Evolutionary conservation across 768 basidiomycete genomes (phyloP).

Genomic region (Mycena filopes): DNA sequence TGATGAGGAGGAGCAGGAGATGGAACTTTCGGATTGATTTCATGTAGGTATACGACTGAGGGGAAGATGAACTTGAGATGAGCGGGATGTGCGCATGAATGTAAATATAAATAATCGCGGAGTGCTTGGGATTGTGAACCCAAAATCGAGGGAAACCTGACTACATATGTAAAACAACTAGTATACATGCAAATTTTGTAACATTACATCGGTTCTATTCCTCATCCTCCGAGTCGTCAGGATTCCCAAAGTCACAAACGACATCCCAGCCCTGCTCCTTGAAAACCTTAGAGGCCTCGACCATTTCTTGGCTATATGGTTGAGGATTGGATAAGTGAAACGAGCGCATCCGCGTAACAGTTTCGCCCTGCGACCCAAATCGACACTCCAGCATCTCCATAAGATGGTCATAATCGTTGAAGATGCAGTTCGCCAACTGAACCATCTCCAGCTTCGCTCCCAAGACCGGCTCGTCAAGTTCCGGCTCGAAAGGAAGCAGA

Average conservation of each 20-base stretch:
- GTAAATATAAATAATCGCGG: too few species aligned
- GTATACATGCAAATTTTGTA: too few species aligned
- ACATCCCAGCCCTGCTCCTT: not conserved
- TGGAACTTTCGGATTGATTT: slow-evolving; percentile 47
- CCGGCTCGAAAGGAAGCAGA: not conserved
- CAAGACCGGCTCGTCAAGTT: not conserved
- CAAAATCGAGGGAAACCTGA: too few species aligned
- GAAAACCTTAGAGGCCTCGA: not conserved
- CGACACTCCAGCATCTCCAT: not conserved
- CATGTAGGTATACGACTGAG: too few species aligned
- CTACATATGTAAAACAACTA: too few species aligned
- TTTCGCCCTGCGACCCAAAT: not conserved
- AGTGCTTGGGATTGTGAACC: too few species aligned
- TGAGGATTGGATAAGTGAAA: not conserved
- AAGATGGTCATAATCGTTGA: not conserved
- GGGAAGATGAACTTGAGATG: too few species aligned
- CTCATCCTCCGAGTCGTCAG: too few species aligned
- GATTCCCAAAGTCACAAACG: too few species aligned
- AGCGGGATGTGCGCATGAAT: too few species aligned
- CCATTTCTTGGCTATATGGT: not conserved
- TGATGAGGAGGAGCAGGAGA: slow-evolving; percentile 39
- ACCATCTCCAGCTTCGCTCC: not conserved
- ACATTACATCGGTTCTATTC: too few species aligned
- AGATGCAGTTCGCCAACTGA: not conserved
- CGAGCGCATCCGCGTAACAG: not conserved